A percentile compares a stretch with the other conserved stretches of the same genome.
phyloP scores from a whole-genome alignment of 2,329 filamentous ascomycete species.

The Camillea tinctor region DNA sequence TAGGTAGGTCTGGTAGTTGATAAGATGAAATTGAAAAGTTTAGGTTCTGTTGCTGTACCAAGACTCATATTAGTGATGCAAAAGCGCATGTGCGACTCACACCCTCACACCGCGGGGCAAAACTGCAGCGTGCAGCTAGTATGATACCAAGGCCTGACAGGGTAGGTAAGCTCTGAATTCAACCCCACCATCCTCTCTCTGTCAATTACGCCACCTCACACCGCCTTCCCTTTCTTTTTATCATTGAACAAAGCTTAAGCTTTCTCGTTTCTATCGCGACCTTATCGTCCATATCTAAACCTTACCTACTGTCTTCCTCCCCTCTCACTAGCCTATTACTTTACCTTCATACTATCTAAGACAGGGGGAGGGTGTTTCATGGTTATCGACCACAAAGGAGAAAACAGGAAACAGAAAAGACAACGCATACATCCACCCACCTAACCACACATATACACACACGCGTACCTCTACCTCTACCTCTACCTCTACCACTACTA shows the following conservation, averaged over 20 bases:
- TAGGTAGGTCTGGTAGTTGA: neutral
- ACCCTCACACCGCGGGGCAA: constrained; percentile 14
- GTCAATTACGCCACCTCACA: constrained; percentile 15
- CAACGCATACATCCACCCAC: too few species aligned
- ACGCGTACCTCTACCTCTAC: too few species aligned
- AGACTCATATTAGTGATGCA: neutral
- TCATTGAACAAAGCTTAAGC: neutral
- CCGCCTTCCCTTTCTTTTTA: constrained; percentile 19
- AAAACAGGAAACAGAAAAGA: too few species aligned
- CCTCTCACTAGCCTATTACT: too few species aligned
- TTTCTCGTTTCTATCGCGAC: neutral
- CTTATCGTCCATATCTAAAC: neutral
- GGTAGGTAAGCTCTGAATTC: constrained; percentile 9
- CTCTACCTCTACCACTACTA: too few species aligned
- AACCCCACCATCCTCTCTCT: constrained; percentile 11
- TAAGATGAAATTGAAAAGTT: too few species aligned
- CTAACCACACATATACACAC: too few species aligned
- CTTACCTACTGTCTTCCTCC: neutral
- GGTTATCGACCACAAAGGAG: too few species aligned
- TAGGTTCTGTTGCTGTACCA: too few species aligned
- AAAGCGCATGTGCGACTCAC: constrained; percentile 4
- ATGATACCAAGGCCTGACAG: too few species aligned
- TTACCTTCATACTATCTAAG: too few species aligned
- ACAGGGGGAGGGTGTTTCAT: too few species aligned
- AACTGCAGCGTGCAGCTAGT: neutral